Base-by-base conservation (phyloP, 306 rosid genomes). In the Gastrolobium villosum region DNA sequence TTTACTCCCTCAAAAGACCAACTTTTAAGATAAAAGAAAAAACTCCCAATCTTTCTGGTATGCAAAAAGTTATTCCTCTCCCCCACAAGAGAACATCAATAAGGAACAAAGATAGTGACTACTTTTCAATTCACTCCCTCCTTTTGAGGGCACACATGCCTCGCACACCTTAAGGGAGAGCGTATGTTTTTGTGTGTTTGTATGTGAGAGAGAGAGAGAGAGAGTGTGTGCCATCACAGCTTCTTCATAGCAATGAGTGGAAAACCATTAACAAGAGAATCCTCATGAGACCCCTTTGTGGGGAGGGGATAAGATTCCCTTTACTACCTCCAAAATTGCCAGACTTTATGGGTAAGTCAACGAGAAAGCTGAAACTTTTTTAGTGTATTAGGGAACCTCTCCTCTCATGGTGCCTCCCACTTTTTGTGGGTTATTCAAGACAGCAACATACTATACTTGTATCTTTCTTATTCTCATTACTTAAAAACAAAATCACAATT, bases 321-420 rank as follows among this genome's bases (percentile, higher is more conserved):
- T 89, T 75, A 68, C 82, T 62, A 57, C 70, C 86, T 87, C 89
- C 86, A 91, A 89, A 86, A 77, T 92, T 83, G 89, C 84, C 92
- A 76, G 77, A 88, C 97, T 92, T 92, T 88, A 89, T 90, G 83
- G 86, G 73, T 52, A 92, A 88, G 97, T 92, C 97, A 92, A 92
- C 97, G 48, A 87, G 85, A 89, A 90, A 88, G 95, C 85, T 88
- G 50, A 65, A 67, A 69, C 64, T 67, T 79, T 76, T 79, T 43
- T 20, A 54, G 84, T 82, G 79, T 78, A 59, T 75, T 75, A 73
- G 81, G 87, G 89, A 87, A 89, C 87, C 88, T 87, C 79, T 44
- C 60, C 84, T 87, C 88, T 91, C 85, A 84, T 86, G 87, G 56
- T 89, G 96, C 91, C 71, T 64, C 96, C 88, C 93, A 91, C 93